Base-by-base conservation (phyloP, 345 rosid species). In the Bruguiera gymnorhiza region DNA sequence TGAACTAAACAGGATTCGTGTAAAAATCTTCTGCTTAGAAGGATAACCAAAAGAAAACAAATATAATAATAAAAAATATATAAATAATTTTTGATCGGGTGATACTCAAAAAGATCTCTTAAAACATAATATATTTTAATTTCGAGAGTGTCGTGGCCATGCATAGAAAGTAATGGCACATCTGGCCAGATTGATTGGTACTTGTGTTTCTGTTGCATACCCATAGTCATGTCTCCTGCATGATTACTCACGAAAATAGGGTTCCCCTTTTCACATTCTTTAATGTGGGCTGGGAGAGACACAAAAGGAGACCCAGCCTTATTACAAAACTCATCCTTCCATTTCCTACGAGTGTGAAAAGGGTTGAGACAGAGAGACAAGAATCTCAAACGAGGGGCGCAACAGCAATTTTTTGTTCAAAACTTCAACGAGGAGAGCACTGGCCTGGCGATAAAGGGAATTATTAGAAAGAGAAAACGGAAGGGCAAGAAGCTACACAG, bases 371-470 rank as follows among this genome's bases (percentile, higher is more conserved):
- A 32, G 36, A 6, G 20, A 6, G n/a, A 27, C 21, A 37, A n/a
- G 64, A 32, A 54, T 31, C 55, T 43, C 36, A 32, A 32, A 13
- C 4, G 16, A 24, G 18, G 24, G 24, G 24, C 24, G 32, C 6
- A 21, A n/a, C 63, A 30, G 8, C 15, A 60, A 5, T 26, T 26
- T 24, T 8, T 6, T 1, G 9, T 1, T 34, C 16, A 19, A 65
- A 48, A 69, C 57, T 59, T 59, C 64, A 67, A 75, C 66, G 59
- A 63, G 67, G n/a, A 55, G 58, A 72, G 72, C 77, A 26, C 66
- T 1, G 59, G 52, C 67, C 46, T 53, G 36, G 65, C 69, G 77
- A 77, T 18, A 60, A 52, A 48, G 58, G 29, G 37, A 34, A 34
- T 34, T 34, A 6, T 34, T 34, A 55, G 26, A 65, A 20, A 51